phyloP scores from a whole-genome alignment of 148 eudicot genomes.

The Diospyros kaki region DNA sequence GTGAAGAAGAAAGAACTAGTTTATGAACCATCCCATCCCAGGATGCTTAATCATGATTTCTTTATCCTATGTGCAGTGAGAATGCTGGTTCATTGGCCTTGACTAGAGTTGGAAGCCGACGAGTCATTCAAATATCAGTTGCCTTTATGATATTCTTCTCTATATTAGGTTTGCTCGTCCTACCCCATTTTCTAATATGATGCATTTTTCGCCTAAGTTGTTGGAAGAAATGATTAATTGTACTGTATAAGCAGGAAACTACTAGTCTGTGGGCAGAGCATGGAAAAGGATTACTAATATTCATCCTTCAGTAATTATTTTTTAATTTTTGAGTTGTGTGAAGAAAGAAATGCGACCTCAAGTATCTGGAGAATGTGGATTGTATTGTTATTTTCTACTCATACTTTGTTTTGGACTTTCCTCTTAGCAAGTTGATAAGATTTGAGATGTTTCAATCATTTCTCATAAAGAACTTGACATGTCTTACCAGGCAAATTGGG shows the following conservation, averaged over 20 bases:
- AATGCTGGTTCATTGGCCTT: constrained; percentile 73
- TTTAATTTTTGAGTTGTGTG: no score
- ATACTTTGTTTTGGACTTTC: background rate
- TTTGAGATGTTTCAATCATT: background rate
- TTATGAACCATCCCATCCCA: background rate
- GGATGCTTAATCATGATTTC: background rate
- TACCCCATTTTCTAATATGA: background rate
- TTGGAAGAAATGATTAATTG: background rate
- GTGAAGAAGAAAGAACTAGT: background rate
- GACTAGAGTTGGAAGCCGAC: constrained; percentile 77
- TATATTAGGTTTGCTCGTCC: constrained; percentile 35
- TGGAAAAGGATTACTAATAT: no score
- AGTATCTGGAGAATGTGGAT: no score
- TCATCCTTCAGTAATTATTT: background rate
- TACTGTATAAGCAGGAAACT: background rate
- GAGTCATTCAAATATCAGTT: constrained; percentile 66
- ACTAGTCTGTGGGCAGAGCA: no score
- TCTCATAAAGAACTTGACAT: background rate
- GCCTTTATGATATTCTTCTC: constrained; percentile 73
- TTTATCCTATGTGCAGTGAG: constrained; percentile 38
- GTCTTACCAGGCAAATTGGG: constrained; percentile 59
- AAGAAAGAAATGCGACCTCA: no score
- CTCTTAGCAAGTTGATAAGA: background rate
- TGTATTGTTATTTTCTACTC: background rate
- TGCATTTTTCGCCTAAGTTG: background rate